These are phyloP conservation scores for Sordaria brevicollis DNA, from an alignment of 495 filamentous ascomycete genomes.

Conservation along the genomic window DNA sequence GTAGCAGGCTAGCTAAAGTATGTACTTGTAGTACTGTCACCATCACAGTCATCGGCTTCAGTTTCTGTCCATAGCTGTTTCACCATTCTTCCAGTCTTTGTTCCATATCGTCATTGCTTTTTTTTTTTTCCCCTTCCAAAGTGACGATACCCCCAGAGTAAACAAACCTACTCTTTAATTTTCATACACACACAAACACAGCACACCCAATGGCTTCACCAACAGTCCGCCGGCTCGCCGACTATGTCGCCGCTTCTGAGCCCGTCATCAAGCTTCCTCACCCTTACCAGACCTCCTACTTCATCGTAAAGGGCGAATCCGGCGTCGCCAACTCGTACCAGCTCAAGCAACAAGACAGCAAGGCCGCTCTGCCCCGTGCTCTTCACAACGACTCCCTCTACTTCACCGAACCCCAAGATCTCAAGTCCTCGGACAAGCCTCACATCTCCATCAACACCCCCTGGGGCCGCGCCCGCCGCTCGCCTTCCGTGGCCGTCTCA, in stretches of 20 bases:
- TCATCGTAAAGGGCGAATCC: constrained; percentile 16
- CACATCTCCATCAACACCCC: constrained; percentile 35
- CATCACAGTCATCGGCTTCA: not conserved
- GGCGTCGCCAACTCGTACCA: constrained; percentile 6
- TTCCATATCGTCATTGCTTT: not conserved
- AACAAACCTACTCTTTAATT: not conserved
- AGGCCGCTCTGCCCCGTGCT: constrained; percentile 10
- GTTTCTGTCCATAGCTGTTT: not conserved
- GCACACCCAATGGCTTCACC: constrained; percentile 15
- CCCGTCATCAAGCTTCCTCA: constrained; percentile 35
- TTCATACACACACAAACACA: not conserved
- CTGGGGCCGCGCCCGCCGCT: constrained; percentile 36
- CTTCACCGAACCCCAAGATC: constrained; percentile 33
- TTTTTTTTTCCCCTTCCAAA: not conserved
- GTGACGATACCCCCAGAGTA: not conserved
- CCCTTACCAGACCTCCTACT: constrained; percentile 35
- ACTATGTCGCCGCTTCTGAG: constrained; percentile 22
- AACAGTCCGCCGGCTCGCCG: constrained; percentile 7
- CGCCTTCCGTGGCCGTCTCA: constrained; percentile 24
- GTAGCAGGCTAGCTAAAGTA: too few relatives aligned
- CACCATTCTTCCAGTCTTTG: not conserved
- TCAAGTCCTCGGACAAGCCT: constrained; percentile 35
- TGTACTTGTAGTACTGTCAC: not conserved
- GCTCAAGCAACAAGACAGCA: constrained; percentile 11
- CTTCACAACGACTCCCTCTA: constrained; percentile 28